Evolutionary conservation across 73 alveolate genomes (phyloP).

Genomic region (Paramecium sexaurelia): DNA sequence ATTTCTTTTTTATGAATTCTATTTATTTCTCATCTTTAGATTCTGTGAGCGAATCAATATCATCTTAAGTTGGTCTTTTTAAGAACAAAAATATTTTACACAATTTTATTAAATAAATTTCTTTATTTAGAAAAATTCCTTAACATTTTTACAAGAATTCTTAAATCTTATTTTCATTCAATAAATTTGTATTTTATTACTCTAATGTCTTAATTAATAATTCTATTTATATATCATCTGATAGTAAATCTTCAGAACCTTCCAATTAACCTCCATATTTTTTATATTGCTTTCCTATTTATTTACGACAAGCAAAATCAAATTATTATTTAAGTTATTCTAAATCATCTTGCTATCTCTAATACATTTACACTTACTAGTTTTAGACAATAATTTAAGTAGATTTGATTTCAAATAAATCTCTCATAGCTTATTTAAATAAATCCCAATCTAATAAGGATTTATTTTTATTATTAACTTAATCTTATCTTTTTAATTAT

Average conservation of each 20-base stretch:
- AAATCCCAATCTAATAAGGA: neutral
- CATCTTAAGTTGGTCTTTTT: conserved; percentile 49
- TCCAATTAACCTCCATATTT: neutral
- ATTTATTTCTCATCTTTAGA: neutral
- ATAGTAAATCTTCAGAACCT: neutral
- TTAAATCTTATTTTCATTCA: neutral
- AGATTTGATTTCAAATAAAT: neutral
- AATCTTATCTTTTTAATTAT: neutral
- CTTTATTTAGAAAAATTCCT: neutral
- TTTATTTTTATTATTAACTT: neutral
- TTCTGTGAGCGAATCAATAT: neutral
- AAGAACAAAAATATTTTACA: conserved; percentile 2
- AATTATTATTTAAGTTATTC: neutral
- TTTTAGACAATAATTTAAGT: neutral
- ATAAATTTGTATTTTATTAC: neutral
- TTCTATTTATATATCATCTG: conserved; percentile 20
- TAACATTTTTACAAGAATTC: neutral
- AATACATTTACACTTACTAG: neutral
- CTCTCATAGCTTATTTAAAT: conserved; percentile 39
- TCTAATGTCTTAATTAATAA: neutral
- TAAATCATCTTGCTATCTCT: neutral
- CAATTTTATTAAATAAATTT: conserved; percentile 10
- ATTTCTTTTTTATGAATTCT: neutral
- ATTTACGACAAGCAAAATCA: neutral
- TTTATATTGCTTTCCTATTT: neutral